phyloP scores from a whole-genome alignment of 2,329 filamentous ascomycete genomes.

The Nothophoma quercina region DNA sequence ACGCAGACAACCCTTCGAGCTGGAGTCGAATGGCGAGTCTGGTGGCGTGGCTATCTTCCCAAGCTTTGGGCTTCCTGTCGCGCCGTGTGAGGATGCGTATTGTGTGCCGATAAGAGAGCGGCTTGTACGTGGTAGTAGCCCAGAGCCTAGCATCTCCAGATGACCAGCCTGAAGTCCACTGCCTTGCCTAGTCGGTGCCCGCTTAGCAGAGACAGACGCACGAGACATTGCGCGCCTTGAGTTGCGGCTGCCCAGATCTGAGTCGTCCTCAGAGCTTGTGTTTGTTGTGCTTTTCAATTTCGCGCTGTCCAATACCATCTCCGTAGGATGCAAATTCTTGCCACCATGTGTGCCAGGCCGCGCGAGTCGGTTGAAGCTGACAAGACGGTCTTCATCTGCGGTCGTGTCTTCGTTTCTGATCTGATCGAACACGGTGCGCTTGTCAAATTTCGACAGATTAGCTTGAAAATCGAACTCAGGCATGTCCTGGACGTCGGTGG shows the following conservation, averaged over 20 bases:
- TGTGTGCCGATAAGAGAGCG: slow-evolving; percentile 43
- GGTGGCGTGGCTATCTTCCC: slow-evolving; percentile 45
- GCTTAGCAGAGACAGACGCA: slow-evolving; percentile 49
- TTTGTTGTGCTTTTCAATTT: slow-evolving; percentile 45
- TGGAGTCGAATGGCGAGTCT: slow-evolving; percentile 46
- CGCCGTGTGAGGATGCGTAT: slow-evolving; percentile 47
- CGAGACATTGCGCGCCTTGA: slow-evolving; percentile 51
- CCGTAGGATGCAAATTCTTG: slow-evolving; percentile 89
- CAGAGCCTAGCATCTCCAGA: slow-evolving; percentile 41
- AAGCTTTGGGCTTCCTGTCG: slow-evolving; percentile 45
- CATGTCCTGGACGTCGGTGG: slow-evolving; percentile 91
- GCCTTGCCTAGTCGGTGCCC: slow-evolving; percentile 48
- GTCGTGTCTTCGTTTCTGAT: slow-evolving; percentile 88
- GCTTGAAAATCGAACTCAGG: slow-evolving; percentile 94
- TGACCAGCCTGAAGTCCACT: slow-evolving; percentile 51
- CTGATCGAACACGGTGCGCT: slow-evolving; percentile 87
- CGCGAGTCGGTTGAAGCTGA: slow-evolving; percentile 79
- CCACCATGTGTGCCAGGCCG: slow-evolving; percentile 65
- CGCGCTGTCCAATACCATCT: slow-evolving; percentile 80
- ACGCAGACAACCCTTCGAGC: slow-evolving; percentile 52
- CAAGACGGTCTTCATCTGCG: slow-evolving; percentile 88
- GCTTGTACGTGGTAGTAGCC: slow-evolving; percentile 39
- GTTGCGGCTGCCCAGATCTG: slow-evolving; percentile 50
- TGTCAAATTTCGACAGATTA: slow-evolving; percentile 93
- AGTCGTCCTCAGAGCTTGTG: slow-evolving; percentile 47